Percentiles rank a stretch among this genome's conserved stretches.
These are phyloP conservation scores for Helotiales sp. DNA, from an alignment of 2,329 filamentous ascomycete species.

Conservation along the genomic window DNA sequence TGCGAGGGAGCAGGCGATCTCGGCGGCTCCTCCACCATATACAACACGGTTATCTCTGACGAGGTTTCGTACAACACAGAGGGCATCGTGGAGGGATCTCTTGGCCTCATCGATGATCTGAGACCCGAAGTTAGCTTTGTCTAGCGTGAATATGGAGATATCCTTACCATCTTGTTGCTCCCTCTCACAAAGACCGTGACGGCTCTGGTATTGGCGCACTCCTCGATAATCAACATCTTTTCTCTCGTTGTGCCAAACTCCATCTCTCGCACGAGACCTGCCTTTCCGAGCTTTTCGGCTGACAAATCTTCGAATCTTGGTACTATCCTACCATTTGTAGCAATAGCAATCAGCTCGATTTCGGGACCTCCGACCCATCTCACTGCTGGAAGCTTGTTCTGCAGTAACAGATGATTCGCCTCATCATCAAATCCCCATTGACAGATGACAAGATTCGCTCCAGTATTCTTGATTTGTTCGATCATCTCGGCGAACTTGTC, in stretches of 20 bases:
- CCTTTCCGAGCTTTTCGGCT: slow-evolving; percentile 84
- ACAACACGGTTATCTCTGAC: slow-evolving; percentile 96
- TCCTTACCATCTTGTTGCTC: slow-evolving; percentile 95
- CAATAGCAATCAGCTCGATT: slow-evolving; percentile 97
- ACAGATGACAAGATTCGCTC: slow-evolving; percentile 96
- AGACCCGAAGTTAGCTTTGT: background rate
- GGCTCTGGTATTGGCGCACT: slow-evolving; percentile 95
- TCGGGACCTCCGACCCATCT: slow-evolving; percentile 98
- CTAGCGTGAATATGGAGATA: slow-evolving; percentile 14
- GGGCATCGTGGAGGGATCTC: slow-evolving; percentile 92
- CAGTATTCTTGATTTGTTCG: slow-evolving; percentile 93
- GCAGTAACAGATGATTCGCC: slow-evolving; percentile 93
- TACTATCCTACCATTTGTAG: slow-evolving; percentile 96
- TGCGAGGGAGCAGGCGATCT: slow-evolving; percentile 94
- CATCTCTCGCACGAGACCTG: slow-evolving; percentile 91
- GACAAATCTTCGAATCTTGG: slow-evolving; percentile 95
- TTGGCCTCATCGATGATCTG: slow-evolving; percentile 99
- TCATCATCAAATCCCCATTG: slow-evolving; percentile 99
- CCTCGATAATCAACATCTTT: slow-evolving; percentile 99
- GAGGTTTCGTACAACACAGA: slow-evolving; percentile 96
- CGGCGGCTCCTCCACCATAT: slow-evolving; percentile 93
- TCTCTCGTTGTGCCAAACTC: slow-evolving; percentile 95
- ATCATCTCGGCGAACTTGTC: slow-evolving; percentile 99
- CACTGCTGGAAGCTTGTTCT: slow-evolving; percentile 93
- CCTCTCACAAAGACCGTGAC: slow-evolving; percentile 96